Percentiles rank a stretch among this genome's conserved stretches.
Conservation (phyloP, 148 eudicot species). For the Chenopodium album region DNA sequence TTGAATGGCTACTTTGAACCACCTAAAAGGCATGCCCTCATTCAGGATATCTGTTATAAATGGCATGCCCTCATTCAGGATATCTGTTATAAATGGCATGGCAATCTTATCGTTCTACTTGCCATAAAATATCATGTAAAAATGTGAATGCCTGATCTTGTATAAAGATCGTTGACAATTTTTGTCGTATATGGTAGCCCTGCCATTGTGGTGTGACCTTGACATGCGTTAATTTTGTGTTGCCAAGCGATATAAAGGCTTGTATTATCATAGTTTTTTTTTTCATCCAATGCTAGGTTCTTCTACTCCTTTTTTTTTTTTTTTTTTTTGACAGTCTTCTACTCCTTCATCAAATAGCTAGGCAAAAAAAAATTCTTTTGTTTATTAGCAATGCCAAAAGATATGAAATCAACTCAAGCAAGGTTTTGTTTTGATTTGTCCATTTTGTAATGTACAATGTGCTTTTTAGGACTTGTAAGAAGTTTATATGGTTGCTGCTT, state of each 20-base stretch:
- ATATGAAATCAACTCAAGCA: not conserved
- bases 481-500: not conserved
- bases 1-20: not conserved
- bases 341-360: not conserved
- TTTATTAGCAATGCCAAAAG: not conserved
- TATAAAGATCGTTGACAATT: not conserved
- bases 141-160: not conserved
- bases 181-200: not conserved
- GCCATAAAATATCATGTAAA: not conserved
- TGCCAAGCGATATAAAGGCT: not conserved
- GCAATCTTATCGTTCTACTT: not conserved
- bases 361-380: not conserved
- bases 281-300: not conserved
- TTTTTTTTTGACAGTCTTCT: not conserved
- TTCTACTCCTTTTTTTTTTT: too few species aligned
- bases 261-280: not conserved
- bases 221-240: not conserved
- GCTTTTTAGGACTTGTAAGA: not conserved
- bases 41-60: not conserved
- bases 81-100: not conserved
- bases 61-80: not conserved
- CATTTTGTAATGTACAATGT: slow-evolving; percentile 1
- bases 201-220: not conserved
- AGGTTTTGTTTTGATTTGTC: not conserved
- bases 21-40: not conserved